Base-by-base conservation (phyloP, 805 yeast genomes). In the Lipomyces orientalis region DNA sequence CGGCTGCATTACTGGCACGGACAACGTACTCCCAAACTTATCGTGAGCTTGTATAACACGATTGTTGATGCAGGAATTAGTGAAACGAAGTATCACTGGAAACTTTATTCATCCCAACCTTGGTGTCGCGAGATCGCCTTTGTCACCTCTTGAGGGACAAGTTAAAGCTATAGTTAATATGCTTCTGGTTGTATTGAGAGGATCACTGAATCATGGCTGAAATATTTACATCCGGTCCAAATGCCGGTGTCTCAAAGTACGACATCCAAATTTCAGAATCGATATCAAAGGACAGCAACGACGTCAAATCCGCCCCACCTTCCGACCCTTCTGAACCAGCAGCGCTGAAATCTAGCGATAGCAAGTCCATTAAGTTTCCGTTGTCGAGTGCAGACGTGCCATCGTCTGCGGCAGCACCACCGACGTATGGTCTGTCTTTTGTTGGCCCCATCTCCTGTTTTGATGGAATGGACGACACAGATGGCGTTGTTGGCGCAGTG, bases 271-370 rank as follows among this genome's bases (percentile, higher is more conserved):
- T 64, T 33, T 69, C 68, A 49, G 65, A 64, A 54, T 69, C 72
- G 29, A 69, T 64, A 54, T 69, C 72, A 43, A 58, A 35, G 25
- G 71, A 67, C 46, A 69, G 58, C 51, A 69, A 57, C 57, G 71
- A 58, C 5, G 66, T 58, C 51, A 69, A 39, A 22, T 67, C 71
- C 31, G 60, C 63, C 54, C 62, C 34, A 19, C 63, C 65, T 8
- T 59, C 65, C 12, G 62, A 63, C 14, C 60, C 60, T 16, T 54
- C 64, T 1, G 66, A 64, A 6, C 4, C 63, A 4, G 58, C 16
- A 8, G 35, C 19, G n/a, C 57, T 22, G 10, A 31, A 9, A n/a
- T 49, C 64, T 14, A 55, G 19, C 60, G 54, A n/a, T 6, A 61
- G 49, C 39, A 37, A 4, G 19, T 60, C 62, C 59, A 64, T 8